A percentile compares a stretch with the other conserved stretches of the same genome.
Conservation (phyloP, 2,329 filamentous ascomycete species). For the Alternaria consortialis region DNA sequence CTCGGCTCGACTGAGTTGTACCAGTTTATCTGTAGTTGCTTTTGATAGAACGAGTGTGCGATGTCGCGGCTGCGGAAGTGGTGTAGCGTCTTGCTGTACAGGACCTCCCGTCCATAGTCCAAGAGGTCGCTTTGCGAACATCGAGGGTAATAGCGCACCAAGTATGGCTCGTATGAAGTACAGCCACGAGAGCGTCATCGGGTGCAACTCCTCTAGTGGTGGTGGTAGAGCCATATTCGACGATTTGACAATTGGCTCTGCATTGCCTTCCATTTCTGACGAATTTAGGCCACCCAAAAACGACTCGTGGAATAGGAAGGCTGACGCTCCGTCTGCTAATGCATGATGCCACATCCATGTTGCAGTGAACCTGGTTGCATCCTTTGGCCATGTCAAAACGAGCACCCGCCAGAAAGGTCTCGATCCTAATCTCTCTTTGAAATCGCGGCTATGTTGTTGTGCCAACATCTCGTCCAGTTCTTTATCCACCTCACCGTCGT, state of each 20-base stretch:
- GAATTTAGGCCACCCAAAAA: constrained; percentile 51
- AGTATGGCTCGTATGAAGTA: constrained; percentile 49
- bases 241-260: constrained; percentile 22
- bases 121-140: constrained; percentile 23
- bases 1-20: constrained; percentile 48
- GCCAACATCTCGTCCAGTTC: constrained; percentile 55
- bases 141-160: constrained; percentile 43
- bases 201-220: constrained; percentile 53
- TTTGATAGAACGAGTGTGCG: constrained; percentile 47
- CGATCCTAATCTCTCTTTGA: constrained; percentile 38
- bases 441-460: constrained; percentile 54
- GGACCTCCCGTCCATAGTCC: constrained; percentile 37
- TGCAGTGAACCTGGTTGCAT: constrained; percentile 50
- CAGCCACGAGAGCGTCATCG: constrained; percentile 49
- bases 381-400: constrained; percentile 29
- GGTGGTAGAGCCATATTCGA: constrained; percentile 46
- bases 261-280: not conserved
- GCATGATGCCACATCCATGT: constrained; percentile 61
- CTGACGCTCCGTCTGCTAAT: constrained; percentile 59
- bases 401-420: constrained; percentile 58
- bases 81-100: constrained; percentile 22
- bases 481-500: constrained; percentile 42
- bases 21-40: constrained; percentile 39
- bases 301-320: constrained; percentile 56
- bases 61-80: constrained; percentile 30